Evolutionary conservation across 805 yeast species (phyloP).

Genomic region (Blastobotrys robertii): DNA sequence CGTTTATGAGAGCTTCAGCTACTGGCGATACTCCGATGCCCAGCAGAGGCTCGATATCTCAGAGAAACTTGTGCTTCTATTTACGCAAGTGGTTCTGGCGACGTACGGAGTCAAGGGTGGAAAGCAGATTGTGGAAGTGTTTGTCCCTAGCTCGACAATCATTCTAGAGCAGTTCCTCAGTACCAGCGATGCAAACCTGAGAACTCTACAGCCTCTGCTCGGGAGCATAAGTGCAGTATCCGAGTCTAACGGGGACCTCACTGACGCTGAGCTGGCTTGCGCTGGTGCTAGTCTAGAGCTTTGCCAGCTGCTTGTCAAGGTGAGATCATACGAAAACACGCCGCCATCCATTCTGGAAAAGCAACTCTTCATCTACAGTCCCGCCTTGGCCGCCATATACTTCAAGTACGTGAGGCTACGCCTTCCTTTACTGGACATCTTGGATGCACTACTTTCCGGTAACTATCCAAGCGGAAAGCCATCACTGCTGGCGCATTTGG

Average conservation of each 20-base stretch:
- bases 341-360: constrained; percentile 59
- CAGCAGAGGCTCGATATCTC: constrained; percentile 57
- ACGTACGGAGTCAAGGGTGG: constrained; percentile 44
- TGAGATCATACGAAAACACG: constrained; percentile 41
- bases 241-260: constrained; percentile 26
- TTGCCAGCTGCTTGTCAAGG: constrained; percentile 44
- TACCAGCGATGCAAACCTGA: constrained; percentile 38
- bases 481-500: constrained; percentile 73
- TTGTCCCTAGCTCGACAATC: constrained; percentile 41
- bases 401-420: constrained; percentile 40
- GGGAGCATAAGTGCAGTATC: constrained; percentile 41
- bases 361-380: constrained; percentile 44
- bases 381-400: constrained; percentile 50
- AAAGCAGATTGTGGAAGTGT: constrained; percentile 36
- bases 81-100: constrained; percentile 43
- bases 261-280: constrained; percentile 42
- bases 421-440: constrained; percentile 41
- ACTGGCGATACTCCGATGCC: constrained; percentile 54
- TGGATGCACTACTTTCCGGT: constrained; percentile 32
- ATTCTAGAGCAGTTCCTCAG: constrained; percentile 50
- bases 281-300: constrained; percentile 44
- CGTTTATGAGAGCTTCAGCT: constrained; percentile 62
- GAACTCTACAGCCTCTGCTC: constrained; percentile 47
- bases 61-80: constrained; percentile 40
- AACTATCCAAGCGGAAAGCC: constrained; percentile 45